phyloP scores from a whole-genome alignment of 805 yeast genomes.

The Wickerhamiella alocasiicola region DNA sequence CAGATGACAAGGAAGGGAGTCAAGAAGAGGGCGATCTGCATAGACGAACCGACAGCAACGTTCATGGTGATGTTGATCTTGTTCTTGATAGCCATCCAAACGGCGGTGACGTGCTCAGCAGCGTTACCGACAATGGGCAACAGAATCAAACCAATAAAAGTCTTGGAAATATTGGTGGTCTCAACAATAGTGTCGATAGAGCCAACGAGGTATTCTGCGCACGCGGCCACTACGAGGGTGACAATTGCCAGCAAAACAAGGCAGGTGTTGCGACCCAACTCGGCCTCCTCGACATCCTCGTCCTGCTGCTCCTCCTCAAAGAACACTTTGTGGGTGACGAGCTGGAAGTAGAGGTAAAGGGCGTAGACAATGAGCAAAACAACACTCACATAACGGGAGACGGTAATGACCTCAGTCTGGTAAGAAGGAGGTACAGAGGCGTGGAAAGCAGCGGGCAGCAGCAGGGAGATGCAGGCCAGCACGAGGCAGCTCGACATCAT shows the following conservation, averaged over 20 bases:
- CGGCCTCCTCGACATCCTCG: slow-evolving; percentile 26
- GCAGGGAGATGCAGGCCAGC: slow-evolving; percentile 72
- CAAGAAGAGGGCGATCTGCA: slow-evolving; percentile 89
- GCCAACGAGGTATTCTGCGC: slow-evolving; percentile 90
- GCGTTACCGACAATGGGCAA: slow-evolving; percentile 98
- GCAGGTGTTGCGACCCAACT: slow-evolving; percentile 43
- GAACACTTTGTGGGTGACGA: slow-evolving; percentile 67
- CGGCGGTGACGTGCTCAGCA: slow-evolving; percentile 96
- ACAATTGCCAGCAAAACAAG: slow-evolving; percentile 43
- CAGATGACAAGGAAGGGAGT: slow-evolving; percentile 89
- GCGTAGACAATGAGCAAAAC: slow-evolving; percentile 66
- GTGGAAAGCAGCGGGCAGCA: slow-evolving; percentile 93
- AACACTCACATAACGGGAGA: slow-evolving; percentile 78
- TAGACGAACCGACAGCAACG: slow-evolving; percentile 90
- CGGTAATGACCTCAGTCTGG: slow-evolving; percentile 42
- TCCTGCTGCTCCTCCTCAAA: slow-evolving; percentile 46
- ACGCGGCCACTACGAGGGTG: slow-evolving; percentile 70
- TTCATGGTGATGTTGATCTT: slow-evolving; percentile 97
- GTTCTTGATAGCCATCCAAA: slow-evolving; percentile 81
- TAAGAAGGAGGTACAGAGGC: slow-evolving; percentile 38
- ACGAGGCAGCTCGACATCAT: slow-evolving; percentile 94
- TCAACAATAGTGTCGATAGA: slow-evolving; percentile 84
- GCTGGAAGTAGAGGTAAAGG: slow-evolving; percentile 74
- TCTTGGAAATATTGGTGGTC: slow-evolving; percentile 76
- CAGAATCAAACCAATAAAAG: slow-evolving; percentile 85